Percentiles rank a stretch among this genome's conserved stretches.
These are phyloP conservation scores for Spergularia bocconei DNA, from an alignment of 148 eudicot species.

Conservation along the genomic window DNA sequence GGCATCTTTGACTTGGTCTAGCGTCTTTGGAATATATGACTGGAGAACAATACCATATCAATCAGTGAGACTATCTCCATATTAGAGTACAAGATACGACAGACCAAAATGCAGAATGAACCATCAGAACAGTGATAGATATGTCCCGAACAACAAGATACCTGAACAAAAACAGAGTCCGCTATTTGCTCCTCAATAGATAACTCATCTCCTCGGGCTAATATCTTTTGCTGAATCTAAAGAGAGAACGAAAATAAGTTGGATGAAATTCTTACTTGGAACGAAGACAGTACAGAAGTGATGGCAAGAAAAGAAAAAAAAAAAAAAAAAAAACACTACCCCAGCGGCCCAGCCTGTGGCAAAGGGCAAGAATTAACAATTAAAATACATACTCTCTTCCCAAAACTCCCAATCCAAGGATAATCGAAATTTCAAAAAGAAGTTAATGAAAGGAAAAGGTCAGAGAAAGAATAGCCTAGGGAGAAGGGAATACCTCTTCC, in stretches of 20 bases:
- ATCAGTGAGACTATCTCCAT: neutral
- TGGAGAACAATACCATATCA: slow-evolving; percentile 19
- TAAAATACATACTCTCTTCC: too few relatives aligned
- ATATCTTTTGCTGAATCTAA: slow-evolving; percentile 77
- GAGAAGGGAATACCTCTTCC: slow-evolving; percentile 57
- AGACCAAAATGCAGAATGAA: neutral
- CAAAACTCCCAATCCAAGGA: too few relatives aligned
- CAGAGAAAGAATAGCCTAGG: neutral
- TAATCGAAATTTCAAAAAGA: too few relatives aligned
- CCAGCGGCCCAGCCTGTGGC: too few relatives aligned
- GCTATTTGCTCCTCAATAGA: slow-evolving; percentile 86
- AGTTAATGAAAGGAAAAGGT: too few relatives aligned
- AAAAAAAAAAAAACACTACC: too few relatives aligned
- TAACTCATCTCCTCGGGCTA: slow-evolving; percentile 67
- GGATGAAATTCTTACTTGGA: neutral
- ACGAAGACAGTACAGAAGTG: too few relatives aligned
- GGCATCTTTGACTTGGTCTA: slow-evolving; percentile 73
- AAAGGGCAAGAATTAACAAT: too few relatives aligned
- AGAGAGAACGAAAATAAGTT: neutral
- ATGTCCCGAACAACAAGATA: slow-evolving; percentile 15
- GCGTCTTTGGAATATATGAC: slow-evolving; percentile 85
- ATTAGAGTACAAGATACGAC: neutral
- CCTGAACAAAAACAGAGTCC: slow-evolving; percentile 88
- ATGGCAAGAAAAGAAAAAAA: too few relatives aligned
- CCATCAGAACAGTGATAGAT: neutral